Conservation (phyloP, 371 early-diverging fungal genomes). For the Syncephalis plumigaleata region DNA sequence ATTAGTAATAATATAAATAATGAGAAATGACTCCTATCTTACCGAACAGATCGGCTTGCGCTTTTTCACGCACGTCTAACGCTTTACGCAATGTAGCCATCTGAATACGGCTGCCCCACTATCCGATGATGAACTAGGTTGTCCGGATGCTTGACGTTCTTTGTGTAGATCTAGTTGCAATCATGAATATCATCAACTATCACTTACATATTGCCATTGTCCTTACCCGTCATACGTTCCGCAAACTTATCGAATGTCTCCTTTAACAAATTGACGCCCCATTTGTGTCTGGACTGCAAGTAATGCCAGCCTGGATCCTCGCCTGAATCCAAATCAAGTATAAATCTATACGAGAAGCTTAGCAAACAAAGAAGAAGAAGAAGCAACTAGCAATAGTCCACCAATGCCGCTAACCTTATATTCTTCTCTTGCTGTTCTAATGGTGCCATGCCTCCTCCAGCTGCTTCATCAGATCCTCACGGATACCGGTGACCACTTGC, state of each 20-base stretch:
- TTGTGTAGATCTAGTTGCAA: constrained; percentile 14
- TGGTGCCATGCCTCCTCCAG: constrained; percentile 61
- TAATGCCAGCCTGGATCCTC: constrained; percentile 85
- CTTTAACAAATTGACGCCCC: constrained; percentile 61
- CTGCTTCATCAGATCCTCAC: constrained; percentile 49
- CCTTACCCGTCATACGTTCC: constrained; percentile 18
- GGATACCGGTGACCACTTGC: constrained; percentile 52
- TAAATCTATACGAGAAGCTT: constrained; percentile 20
- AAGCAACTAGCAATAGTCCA: no score
- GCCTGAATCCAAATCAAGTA: constrained; percentile 64
- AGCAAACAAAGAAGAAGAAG: not conserved
- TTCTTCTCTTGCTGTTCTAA: constrained; percentile 82
- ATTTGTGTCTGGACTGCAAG: constrained; percentile 71
- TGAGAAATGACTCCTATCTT: no score
- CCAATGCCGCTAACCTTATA: constrained; percentile 47
- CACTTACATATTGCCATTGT: constrained; percentile 6
- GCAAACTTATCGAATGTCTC: constrained; percentile 36
- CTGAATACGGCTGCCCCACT: constrained; percentile 11
- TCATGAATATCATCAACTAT: constrained; percentile 13
- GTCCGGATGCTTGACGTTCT: constrained; percentile 15
- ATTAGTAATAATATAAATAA: not conserved
- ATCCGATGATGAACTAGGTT: constrained; percentile 21
- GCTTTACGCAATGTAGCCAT: not conserved
- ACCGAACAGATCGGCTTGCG: not conserved
- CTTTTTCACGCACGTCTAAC: not conserved